Conservation (phyloP, 1,139 yeast species). For the Candida frijolesensis region DNA sequence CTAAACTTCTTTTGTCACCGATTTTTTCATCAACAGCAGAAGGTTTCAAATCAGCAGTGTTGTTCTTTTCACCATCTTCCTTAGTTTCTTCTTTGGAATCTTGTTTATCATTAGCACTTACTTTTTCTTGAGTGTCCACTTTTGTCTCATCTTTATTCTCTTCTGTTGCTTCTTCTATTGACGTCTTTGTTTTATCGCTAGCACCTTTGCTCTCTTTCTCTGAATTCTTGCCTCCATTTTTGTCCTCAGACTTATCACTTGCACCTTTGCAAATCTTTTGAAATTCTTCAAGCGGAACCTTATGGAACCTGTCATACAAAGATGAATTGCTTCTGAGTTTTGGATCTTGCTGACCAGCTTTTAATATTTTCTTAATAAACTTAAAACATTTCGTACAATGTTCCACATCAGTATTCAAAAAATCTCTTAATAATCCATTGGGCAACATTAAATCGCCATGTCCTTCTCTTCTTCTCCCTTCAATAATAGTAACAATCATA, state of each 20-base stretch:
- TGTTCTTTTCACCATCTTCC: not conserved
- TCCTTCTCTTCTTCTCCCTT: slow-evolving; percentile 28
- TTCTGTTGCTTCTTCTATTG: not conserved
- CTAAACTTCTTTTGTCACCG: slow-evolving; percentile 1
- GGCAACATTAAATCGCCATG: slow-evolving; percentile 27
- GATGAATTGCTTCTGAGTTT: slow-evolving; percentile 31
- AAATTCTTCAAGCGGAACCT: slow-evolving; percentile 9
- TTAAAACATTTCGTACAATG: slow-evolving; percentile 36
- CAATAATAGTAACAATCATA: slow-evolving; percentile 31
- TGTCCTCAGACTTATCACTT: not conserved
- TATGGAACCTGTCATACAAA: slow-evolving; percentile 29
- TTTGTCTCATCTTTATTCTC: not conserved
- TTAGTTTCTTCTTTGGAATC: not conserved
- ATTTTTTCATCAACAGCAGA: not conserved
- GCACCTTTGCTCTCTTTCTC: not conserved
- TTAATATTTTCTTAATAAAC: slow-evolving; percentile 33
- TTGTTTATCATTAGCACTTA: not conserved
- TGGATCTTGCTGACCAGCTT: slow-evolving; percentile 29
- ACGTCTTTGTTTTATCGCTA: not conserved
- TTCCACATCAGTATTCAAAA: slow-evolving; percentile 22
- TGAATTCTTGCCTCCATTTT: not conserved
- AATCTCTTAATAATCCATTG: slow-evolving; percentile 19
- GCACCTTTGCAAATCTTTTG: slow-evolving; percentile 3
- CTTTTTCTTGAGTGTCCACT: not conserved
- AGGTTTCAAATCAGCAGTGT: not conserved